A percentile compares a stretch with the other conserved stretches of the same genome.
phyloP scores from a whole-genome alignment of 1,284 basidiomycete species.

The Tylopilus sp. region DNA sequence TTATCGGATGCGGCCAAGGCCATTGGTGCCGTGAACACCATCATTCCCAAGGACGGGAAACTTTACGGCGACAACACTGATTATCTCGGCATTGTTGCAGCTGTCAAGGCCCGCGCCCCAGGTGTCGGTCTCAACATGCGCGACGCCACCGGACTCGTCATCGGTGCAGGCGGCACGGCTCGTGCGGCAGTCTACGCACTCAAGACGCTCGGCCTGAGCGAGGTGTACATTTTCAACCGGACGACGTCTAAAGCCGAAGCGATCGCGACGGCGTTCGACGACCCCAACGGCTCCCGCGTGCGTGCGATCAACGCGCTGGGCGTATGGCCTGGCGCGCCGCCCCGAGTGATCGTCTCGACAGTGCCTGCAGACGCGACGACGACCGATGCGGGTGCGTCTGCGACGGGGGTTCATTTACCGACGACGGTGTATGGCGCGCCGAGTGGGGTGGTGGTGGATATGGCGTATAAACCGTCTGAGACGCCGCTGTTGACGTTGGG shows the following conservation, averaged over 20 bases:
- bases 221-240: conserved; percentile 89
- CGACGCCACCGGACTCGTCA: conserved; percentile 73
- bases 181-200: conserved; percentile 94
- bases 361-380: conserved; percentile 83
- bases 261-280: conserved; percentile 75
- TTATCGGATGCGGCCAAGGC: conserved; percentile 83
- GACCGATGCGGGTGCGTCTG: conserved; percentile 39
- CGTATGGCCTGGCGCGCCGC: conserved; percentile 68
- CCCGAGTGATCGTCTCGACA: conserved; percentile 86
- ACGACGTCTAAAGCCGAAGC: conserved; percentile 79
- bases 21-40: conserved; percentile 95
- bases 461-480: conserved; percentile 91
- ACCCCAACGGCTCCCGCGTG: conserved; percentile 46
- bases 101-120: conserved; percentile 56
- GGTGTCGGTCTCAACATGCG: background rate
- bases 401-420: conserved; percentile 64
- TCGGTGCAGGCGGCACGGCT: conserved; percentile 94
- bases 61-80: conserved; percentile 95
- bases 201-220: conserved; percentile 72
- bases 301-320: conserved; percentile 71
- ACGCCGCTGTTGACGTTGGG: conserved; percentile 76
- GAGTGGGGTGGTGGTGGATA: conserved; percentile 83
- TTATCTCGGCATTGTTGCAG: conserved; percentile 86
- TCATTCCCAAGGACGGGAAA: conserved; percentile 68
- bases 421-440: conserved; percentile 59